Evolutionary conservation across 495 filamentous ascomycete species (phyloP), one percentile per base, ranked within the genome.

Genomic region (Aspergillus conjunctus): DNA sequence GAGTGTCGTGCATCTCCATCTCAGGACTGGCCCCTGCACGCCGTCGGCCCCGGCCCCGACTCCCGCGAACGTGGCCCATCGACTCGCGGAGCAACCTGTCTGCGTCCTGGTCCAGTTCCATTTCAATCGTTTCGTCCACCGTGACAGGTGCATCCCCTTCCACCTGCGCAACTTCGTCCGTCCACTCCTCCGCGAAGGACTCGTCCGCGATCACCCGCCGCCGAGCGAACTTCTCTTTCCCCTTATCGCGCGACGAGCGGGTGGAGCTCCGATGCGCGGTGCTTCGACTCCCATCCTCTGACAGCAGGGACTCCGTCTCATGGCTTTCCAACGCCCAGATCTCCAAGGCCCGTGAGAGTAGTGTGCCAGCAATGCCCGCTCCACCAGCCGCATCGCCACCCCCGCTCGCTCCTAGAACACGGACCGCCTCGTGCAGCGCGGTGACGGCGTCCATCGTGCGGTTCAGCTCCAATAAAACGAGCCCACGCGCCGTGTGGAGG

Each of bases 291-390:
- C 56, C 58, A 17, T 68, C 70, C 26, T 73, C 72, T 0, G 68
- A 54, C 2, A 51, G 9, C 37, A 49, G 50, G 12, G 59, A 58
- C 33, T 72, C 70, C 3, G 66, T 62, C 32, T 73, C 71, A 15
- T 69, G 67, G 2, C 75, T 77, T 37, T 78, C 75, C n/a, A 70
- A 18, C 0, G 84, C 79, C 69, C 86, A 88, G 67, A 91, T 84
- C 57, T 90, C 85, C 1, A 92, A 75, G 10, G 89, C 89, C 53
- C 90, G 88, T 48, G 85, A 87, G 15, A 93, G 72, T 37, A 93
- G 71, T 57, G 90, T 90, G 11, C 87, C 90, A 5, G 89, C 89
- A 48, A 91, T 86, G 10, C 89, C 84, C 43, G 91, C 89, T 43
- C 78, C 77, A 8, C 76, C 77, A 77, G 89, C 58, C 77, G 87